A percentile compares a stretch with the other conserved stretches of the same genome.
phyloP scores from a whole-genome alignment of 257 asterid genomes.

The Solanum chmielewskii region DNA sequence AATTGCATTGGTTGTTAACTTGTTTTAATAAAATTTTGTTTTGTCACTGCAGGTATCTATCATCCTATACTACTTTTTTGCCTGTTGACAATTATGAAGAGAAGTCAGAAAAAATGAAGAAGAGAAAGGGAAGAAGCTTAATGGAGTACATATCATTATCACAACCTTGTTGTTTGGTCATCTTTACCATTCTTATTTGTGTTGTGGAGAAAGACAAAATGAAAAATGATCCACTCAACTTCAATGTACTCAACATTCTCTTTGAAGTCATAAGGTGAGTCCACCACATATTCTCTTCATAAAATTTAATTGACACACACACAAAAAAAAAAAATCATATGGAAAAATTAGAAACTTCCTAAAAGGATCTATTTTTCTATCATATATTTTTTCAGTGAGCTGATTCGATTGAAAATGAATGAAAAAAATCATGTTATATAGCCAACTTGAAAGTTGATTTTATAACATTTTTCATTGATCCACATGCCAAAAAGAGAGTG shows the following conservation, averaged over 20 bases:
- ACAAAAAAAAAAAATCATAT: too few species aligned
- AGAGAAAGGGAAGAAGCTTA: neutral
- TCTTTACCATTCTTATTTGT: conserved; percentile 33
- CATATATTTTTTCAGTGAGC: too few species aligned
- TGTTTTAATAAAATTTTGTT: neutral
- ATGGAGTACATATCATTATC: conserved; percentile 21
- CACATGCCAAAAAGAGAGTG: neutral
- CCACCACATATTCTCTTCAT: neutral
- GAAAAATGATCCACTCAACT: conserved; percentile 45
- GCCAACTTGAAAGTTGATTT: too few species aligned
- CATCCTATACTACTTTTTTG: conserved; percentile 30
- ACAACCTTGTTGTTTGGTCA: conserved; percentile 25
- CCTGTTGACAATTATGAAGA: conserved; percentile 6
- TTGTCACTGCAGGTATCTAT: conserved; percentile 38
- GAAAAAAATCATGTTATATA: too few species aligned
- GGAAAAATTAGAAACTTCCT: too few species aligned
- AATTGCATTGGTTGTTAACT: neutral
- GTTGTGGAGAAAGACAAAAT: conserved; percentile 30
- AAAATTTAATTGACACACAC: neutral
- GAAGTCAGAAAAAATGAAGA: neutral
- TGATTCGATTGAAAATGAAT: too few species aligned
- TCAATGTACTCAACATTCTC: conserved; percentile 29
- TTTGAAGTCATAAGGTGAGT: conserved; percentile 42
- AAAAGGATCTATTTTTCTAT: too few species aligned
- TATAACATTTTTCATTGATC: neutral